A percentile compares a stretch with the other conserved stretches of the same genome.
These are phyloP conservation scores for Earliella scabrosa DNA, from an alignment of 1,284 basidiomycete genomes.

Conservation along the genomic window DNA sequence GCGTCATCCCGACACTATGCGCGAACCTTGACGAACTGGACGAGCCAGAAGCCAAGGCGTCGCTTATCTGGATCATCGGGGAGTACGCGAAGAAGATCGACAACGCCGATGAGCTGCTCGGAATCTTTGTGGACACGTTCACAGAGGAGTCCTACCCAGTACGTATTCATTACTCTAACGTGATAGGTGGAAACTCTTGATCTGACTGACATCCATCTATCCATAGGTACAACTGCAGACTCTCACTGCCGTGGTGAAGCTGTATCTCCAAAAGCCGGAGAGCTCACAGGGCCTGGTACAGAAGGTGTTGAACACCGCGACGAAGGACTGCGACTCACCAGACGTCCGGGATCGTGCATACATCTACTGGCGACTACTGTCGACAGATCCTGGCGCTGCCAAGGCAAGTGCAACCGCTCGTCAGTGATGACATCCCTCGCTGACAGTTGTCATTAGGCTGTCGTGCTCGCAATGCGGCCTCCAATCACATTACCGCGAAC, in stretches of 20 bases:
- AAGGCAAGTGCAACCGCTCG: conserved; percentile 66
- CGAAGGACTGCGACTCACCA: conserved; percentile 96
- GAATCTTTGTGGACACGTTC: conserved; percentile 91
- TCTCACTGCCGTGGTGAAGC: conserved; percentile 94
- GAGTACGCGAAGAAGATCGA: conserved; percentile 98
- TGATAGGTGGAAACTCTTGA: conserved; percentile 1
- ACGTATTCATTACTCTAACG: conserved; percentile 30
- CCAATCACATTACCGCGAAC: conserved; percentile 93
- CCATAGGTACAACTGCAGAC: conserved; percentile 91
- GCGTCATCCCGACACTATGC: conserved; percentile 94
- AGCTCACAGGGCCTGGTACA: conserved; percentile 91
- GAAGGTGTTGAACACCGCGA: conserved; percentile 89
- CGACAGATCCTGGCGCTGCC: conserved; percentile 91
- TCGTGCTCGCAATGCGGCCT: conserved; percentile 90
- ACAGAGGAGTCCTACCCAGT: conserved; percentile 93
- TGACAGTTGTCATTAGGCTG: conserved; percentile 57
- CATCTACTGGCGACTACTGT: conserved; percentile 95
- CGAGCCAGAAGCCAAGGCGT: conserved; percentile 97
- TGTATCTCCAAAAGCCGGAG: conserved; percentile 95
- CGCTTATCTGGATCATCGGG: conserved; percentile 98
- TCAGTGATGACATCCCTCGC: background rate
- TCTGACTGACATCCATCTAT: conserved; percentile 16
- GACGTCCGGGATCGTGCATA: conserved; percentile 97
- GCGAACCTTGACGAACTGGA: conserved; percentile 96
- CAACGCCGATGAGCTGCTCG: conserved; percentile 92